Evolutionary conservation across 2,329 filamentous ascomycete genomes (phyloP).

Genomic region (Aphanoascus verrucosus): DNA sequence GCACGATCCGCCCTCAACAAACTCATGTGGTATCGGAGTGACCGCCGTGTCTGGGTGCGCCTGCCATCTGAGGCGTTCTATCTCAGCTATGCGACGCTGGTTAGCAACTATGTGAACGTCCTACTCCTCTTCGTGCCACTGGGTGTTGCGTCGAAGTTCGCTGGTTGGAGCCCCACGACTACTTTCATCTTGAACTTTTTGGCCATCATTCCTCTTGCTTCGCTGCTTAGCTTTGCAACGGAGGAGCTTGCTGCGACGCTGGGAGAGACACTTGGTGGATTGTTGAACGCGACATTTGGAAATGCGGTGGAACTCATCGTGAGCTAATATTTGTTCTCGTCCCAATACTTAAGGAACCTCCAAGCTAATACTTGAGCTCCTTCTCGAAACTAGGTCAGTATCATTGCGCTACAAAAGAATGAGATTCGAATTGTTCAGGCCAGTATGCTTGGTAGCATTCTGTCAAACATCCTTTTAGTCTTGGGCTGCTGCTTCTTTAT

Average conservation of each 20-base stretch:
- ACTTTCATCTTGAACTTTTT: slow-evolving; percentile 55
- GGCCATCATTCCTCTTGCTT: slow-evolving; percentile 52
- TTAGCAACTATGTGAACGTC: slow-evolving; percentile 47
- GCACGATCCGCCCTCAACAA: slow-evolving; percentile 3
- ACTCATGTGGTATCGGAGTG: slow-evolving; percentile 24
- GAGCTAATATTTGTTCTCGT: slow-evolving; percentile 49
- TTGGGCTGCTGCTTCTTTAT: slow-evolving; percentile 71
- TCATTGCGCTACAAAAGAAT: slow-evolving; percentile 72
- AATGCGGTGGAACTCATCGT: slow-evolving; percentile 58
- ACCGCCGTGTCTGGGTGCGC: slow-evolving; percentile 29
- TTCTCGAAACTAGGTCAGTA: slow-evolving; percentile 56
- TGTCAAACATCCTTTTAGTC: slow-evolving; percentile 86
- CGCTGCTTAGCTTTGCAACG: slow-evolving; percentile 53
- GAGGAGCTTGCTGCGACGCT: slow-evolving; percentile 52
- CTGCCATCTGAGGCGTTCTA: slow-evolving; percentile 32
- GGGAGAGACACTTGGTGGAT: slow-evolving; percentile 50
- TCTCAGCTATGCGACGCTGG: slow-evolving; percentile 36
- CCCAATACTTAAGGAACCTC: slow-evolving; percentile 39
- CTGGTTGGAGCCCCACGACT: slow-evolving; percentile 46
- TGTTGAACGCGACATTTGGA: slow-evolving; percentile 57
- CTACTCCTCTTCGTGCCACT: slow-evolving; percentile 55
- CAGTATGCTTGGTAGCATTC: slow-evolving; percentile 90
- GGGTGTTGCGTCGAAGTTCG: slow-evolving; percentile 52
- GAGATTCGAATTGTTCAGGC: slow-evolving; percentile 96
- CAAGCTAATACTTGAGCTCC: slow-evolving; percentile 25